Evolutionary conservation across 768 basidiomycete genomes (phyloP).

Genomic region (Gloeostereum incarnatum): DNA sequence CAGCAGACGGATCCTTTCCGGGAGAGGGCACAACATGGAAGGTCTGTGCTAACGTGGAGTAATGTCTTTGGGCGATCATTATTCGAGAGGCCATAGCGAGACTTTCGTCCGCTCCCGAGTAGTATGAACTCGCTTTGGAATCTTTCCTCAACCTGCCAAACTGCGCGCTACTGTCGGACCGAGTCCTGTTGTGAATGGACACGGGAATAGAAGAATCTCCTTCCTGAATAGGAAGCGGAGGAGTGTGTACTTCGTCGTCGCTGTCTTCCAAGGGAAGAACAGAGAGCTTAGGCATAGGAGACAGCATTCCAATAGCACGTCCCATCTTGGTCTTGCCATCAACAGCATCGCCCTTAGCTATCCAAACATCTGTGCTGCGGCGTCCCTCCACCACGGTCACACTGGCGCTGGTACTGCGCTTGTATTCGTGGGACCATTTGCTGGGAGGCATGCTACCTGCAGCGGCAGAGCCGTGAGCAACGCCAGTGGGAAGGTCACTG

Average conservation of each 20-base stretch:
- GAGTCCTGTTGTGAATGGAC: conserved; percentile 40
- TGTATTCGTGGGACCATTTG: conserved; percentile 47
- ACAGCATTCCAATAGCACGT: conserved; percentile 55
- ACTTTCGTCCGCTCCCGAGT: conserved; percentile 42
- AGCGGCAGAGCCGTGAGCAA: conserved; percentile 34
- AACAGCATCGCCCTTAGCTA: conserved; percentile 62
- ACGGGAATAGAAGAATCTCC: conserved; percentile 36
- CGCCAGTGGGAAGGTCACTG: conserved; percentile 28
- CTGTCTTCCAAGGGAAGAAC: conserved; percentile 52
- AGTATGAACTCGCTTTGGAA: conserved; percentile 47
- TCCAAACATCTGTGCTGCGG: conserved; percentile 69
- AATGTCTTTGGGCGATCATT: conserved; percentile 69
- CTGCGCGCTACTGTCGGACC: conserved; percentile 47
- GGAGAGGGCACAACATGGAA: conserved; percentile 44
- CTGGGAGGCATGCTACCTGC: conserved; percentile 26
- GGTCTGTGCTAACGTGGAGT: conserved; percentile 61
- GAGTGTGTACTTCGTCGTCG: conserved; percentile 35
- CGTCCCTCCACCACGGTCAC: conserved; percentile 57
- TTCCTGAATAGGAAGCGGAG: conserved; percentile 53
- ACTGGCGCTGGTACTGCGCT: conserved; percentile 53
- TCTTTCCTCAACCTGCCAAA: conserved; percentile 42
- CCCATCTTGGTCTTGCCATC: conserved; percentile 55
- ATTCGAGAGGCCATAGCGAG: conserved; percentile 43
- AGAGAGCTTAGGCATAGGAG: conserved; percentile 56
- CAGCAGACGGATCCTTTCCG: conserved; percentile 24